Evolutionary conservation across 1,284 basidiomycete species (phyloP), one percentile per base, ranked within the genome.

Genomic region (Coriolopsis trogii): DNA sequence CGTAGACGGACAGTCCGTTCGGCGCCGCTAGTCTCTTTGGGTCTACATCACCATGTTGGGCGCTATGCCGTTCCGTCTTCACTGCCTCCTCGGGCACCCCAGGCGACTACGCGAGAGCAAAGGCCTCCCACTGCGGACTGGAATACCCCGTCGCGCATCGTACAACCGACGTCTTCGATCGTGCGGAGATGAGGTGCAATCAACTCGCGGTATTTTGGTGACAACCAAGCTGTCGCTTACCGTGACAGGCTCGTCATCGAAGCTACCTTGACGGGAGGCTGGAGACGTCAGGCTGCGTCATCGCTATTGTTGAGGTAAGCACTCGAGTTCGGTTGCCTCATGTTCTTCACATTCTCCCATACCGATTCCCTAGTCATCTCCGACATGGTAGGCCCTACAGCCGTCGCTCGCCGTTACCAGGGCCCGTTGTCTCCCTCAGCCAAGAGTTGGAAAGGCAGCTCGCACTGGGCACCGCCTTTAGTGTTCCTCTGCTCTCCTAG

Each of bases 121-220:
- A 29, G 40, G 12, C 25, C 6, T 12, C 40, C 40, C 12, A n/a
- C 13, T 41, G 7, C 16, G 33, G 33, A 18, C 16, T 36, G 33
- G 16, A 20, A 36, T 36, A 33, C 20, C 24, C 16, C 24, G 34
- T 26, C 16, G 26, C 9, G 20, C 28, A 41, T 16, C 21, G 24
- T 18, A 12, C 31, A 33, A 23, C 42, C 42, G 42, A 30, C 16
- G 21, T 31, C 29, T 41, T 41, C 39, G 25, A 40, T n/a, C n/a
- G 16, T 9, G 36, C 51, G 51, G 51, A 48, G 18, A 40, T 53
- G 51, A 40, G n/a, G 15, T 15, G 26, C 16, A 23, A 25, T n/a
- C 31, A 16, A 34, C 42, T 31, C 7, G n/a, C 29, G 34, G 26
- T 5, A 4, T 34, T 20, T 18, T 42, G 12, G 13, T 42, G 43